phyloP scores from a whole-genome alignment of 108 stramenopile species.

The Cyclotella choctawhatcheeana region DNA sequence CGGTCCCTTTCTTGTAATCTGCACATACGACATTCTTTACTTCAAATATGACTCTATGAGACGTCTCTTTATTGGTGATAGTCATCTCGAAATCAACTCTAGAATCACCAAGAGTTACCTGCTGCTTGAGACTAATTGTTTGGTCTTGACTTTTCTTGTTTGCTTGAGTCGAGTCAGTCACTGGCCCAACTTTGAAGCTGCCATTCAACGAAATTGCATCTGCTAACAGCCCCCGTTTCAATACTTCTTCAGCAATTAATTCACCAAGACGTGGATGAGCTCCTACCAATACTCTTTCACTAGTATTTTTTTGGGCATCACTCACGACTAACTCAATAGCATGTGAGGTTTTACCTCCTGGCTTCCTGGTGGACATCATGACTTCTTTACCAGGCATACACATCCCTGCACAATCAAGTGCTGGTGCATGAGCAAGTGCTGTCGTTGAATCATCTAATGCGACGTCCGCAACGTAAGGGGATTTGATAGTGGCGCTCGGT shows the following conservation, averaged over 20 bases:
- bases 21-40: conserved; percentile 58
- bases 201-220: conserved; percentile 25
- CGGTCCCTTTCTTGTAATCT: conserved; percentile 36
- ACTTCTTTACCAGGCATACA: conserved; percentile 36
- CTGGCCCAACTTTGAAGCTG: conserved; percentile 33
- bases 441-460: conserved; percentile 13
- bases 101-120: conserved; percentile 45
- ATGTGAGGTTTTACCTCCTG: conserved; percentile 57
- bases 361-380: conserved; percentile 25
- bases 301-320: neutral
- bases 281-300: conserved; percentile 34
- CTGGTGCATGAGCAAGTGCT: conserved; percentile 49
- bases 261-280: conserved; percentile 51
- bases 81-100: conserved; percentile 49
- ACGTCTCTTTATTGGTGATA: neutral
- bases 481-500: conserved; percentile 40
- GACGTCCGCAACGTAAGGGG: conserved; percentile 57
- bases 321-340: conserved; percentile 46
- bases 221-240: conserved; percentile 32
- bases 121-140: conserved; percentile 29
- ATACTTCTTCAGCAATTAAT: conserved; percentile 37
- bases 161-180: neutral
- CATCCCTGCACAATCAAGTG: conserved; percentile 53
- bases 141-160: neutral
- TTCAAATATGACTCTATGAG: conserved; percentile 39